phyloP scores from a whole-genome alignment of 495 filamentous ascomycete genomes.

The Xylaria telfairii region DNA sequence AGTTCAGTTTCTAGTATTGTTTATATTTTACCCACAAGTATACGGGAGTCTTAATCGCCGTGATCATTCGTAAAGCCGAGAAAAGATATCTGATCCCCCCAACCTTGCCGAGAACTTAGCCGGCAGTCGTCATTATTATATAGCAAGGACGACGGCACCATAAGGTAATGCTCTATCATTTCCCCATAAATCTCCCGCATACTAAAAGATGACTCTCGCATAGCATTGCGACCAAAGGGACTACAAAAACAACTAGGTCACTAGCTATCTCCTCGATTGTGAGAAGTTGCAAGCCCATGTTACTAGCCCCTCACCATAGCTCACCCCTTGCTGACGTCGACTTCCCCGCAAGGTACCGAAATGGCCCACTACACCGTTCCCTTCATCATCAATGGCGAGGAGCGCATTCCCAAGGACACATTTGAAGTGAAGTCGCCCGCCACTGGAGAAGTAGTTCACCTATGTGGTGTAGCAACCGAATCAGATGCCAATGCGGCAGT shows the following conservation, averaged over 20 bases:
- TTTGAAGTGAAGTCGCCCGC: constrained; percentile 73
- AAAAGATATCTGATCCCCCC: background rate
- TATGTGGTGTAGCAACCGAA: constrained; percentile 66
- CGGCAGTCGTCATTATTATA: background rate
- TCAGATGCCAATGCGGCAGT: constrained; percentile 68
- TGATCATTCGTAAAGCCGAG: background rate
- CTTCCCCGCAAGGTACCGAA: constrained; percentile 23
- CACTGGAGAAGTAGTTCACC: constrained; percentile 65
- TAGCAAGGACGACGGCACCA: background rate
- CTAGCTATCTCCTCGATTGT: background rate
- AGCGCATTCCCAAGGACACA: constrained; percentile 62
- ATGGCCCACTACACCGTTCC: constrained; percentile 57
- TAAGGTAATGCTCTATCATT: background rate
- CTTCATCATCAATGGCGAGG: constrained; percentile 76
- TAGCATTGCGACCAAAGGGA: background rate
- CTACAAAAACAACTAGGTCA: background rate
- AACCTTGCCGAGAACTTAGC: background rate
- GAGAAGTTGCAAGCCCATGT: background rate
- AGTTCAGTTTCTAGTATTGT: background rate
- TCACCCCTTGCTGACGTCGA: background rate
- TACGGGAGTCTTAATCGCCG: background rate
- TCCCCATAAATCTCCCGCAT: background rate
- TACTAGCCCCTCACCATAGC: constrained; percentile 7
- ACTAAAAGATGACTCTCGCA: background rate
- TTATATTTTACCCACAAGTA: background rate